Base-by-base conservation (phyloP, 495 filamentous ascomycete species). In the Staphylotrichum tortipilum region DNA sequence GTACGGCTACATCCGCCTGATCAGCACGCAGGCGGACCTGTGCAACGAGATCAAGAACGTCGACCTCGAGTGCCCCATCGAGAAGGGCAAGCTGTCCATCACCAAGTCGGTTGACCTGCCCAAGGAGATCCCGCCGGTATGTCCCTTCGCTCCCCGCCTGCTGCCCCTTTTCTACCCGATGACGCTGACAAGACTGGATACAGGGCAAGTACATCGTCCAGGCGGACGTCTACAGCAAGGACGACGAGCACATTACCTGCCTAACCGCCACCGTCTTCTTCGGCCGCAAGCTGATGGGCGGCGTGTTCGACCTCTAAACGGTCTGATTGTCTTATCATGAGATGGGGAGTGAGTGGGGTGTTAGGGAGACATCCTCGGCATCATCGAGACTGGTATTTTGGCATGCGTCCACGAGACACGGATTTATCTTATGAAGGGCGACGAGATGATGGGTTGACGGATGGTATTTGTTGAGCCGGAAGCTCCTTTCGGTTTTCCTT, bases 201-300 rank as follows among this genome's bases (percentile, higher is more conserved):
- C 55, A 95, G 90, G 92, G 92, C 63, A 86, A 78, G 60, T 98
- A 96, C 76, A 83, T 77, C 24, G 92, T 97, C 34, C 66, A 79
- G 12, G 92, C 91, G 37, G 86, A 98, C 66, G 94, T 90, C 42
- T 83, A 78, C 64, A 85, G 74, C 54, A 68, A 68, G 21, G 82
- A 91, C 42, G 69, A 75, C 30, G 67, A 77, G 40, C 78, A 78
- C 57, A 83, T 98, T 51, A 91, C 88, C 45, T 98, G 92, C 67
- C 70, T 98, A 50, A 79, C 80, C 40, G 89, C 86, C 7, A 69
- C 63, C 0, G 77, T 90, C 37, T 47, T 57, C 4, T 89, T 89
- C 58, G 66, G 70, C 36, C 50, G 37, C 43, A 59, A 47, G 17
- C 31, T 26, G 9, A 14, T 53, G 34, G 52, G 43, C 8, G 52